Evolutionary conservation across 257 asterid species (phyloP), one percentile per base, ranked within the genome.

Genomic region (Plantago elongata): DNA sequence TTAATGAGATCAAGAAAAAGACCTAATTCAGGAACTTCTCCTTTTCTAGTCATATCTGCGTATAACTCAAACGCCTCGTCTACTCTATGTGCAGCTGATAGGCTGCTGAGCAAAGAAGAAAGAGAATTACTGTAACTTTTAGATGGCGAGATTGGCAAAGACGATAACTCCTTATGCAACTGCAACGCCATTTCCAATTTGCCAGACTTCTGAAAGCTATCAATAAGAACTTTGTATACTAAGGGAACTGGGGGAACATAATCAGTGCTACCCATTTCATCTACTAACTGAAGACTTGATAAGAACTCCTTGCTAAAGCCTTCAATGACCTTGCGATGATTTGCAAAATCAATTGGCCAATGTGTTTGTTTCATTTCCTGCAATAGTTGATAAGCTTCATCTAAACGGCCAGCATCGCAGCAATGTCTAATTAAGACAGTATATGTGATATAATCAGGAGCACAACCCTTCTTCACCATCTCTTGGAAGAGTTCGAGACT

Each of bases 341-440:
- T 82, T 54, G 85, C 73, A 61, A 75, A 70, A 64, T 81, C 86
- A 57, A 60, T 73, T 0, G 99, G 99, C 99, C 97, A 92, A 66
- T 79, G 64, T 13, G 94, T 89, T 63, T 79, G 94, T 72, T 81
- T 89, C 99, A 92, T 92, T 72, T 92, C 97, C 76, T 89, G 94
- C 54, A 89, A 79, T 69, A 86, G 85, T 64, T 68, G 85, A 73
- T 72, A 79, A 65, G 99, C 99, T 72, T 89, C 97, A 51, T 92
- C 91, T 75, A 86, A 70, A 1, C 50, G 75, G 57, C 89, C 96
- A 29, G 66, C 72, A 64, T 51, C 68, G 73, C 94, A 83, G 54
- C 84, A 87, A 73, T 81, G 95, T 11, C 83, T 86, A 68, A 89
- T 87, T 60, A 84, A 72, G 63, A 87, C 93, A 45, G 82, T 69